Conservation (phyloP, 192 early-diverging fungal species). For the Coemansia pectinata region DNA sequence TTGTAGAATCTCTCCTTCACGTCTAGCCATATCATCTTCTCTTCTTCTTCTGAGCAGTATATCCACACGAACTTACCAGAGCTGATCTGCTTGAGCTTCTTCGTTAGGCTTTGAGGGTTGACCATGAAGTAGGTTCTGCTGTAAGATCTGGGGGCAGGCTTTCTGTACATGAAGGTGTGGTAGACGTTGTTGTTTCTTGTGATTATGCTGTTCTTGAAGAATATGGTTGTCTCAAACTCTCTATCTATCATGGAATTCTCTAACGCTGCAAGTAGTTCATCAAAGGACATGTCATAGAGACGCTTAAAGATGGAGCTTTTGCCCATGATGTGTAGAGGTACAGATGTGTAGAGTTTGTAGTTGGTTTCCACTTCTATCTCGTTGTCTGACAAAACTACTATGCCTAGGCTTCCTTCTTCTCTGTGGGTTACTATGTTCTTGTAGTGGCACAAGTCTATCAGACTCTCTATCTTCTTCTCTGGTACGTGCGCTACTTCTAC, state of each 20-base stretch:
- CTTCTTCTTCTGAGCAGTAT: not conserved
- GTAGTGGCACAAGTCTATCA: not conserved
- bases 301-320: not conserved
- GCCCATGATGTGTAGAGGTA: too few relatives aligned
- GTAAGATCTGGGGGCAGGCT: slow-evolving; percentile 8
- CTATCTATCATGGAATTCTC: not conserved
- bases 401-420: not conserved
- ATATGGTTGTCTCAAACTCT: not conserved
- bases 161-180: slow-evolving; percentile 15
- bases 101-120: not conserved
- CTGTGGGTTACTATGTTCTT: not conserved
- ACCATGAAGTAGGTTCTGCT: slow-evolving; percentile 11
- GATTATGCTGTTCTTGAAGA: not conserved
- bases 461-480: not conserved
- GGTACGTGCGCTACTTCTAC: not conserved
- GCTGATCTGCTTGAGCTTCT: slow-evolving; percentile 10
- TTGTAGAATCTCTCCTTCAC: not conserved
- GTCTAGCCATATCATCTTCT: not conserved
- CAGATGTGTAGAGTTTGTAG: not conserved
- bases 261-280: not conserved
- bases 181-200: not conserved
- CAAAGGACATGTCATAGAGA: not conserved
- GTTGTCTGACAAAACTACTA: not conserved
- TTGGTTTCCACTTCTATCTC: not conserved
- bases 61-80: slow-evolving; percentile 12